These are phyloP conservation scores for Gentiana straminea DNA, from an alignment of 257 asterid genomes.

Conservation along the genomic window DNA sequence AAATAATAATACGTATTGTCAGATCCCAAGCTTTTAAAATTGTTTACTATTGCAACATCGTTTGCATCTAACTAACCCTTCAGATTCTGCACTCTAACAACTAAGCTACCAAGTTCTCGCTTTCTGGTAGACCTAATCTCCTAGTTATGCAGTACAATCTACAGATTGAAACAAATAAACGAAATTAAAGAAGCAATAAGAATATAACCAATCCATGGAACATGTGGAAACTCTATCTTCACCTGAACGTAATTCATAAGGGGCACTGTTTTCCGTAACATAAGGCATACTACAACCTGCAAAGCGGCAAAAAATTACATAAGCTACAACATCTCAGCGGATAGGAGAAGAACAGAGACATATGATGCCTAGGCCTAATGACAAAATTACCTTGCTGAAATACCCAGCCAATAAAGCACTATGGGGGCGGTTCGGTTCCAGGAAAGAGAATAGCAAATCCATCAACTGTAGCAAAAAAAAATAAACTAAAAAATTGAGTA, in stretches of 20 bases:
- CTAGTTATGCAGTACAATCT: too few species aligned
- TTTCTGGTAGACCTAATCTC: too few species aligned
- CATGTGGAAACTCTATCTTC: background rate
- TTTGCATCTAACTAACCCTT: too few species aligned
- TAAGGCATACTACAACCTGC: conserved; percentile 92
- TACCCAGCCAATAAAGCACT: conserved; percentile 92
- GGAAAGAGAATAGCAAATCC: conserved; percentile 85
- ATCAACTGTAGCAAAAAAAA: conserved; percentile 58
- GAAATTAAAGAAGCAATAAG: too few species aligned
- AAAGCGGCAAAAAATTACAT: conserved; percentile 18
- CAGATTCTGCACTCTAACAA: too few species aligned
- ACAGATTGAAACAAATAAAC: too few species aligned
- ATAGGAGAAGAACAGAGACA: background rate
- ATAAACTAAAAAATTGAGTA: conserved; percentile 12
- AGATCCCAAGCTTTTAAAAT: too few species aligned
- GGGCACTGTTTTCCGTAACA: conserved; percentile 75
- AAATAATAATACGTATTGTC: too few species aligned
- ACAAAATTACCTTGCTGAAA: conserved; percentile 67
- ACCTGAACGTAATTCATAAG: conserved; percentile 96
- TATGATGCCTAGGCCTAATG: background rate
- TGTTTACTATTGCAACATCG: too few species aligned
- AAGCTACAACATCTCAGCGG: conserved; percentile 14
- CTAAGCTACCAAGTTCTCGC: too few species aligned
- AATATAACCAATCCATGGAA: too few species aligned
- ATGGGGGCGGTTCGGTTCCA: conserved; percentile 82